These are phyloP conservation scores for Heteromeles arbutifolia DNA, from an alignment of 306 rosid species.

Conservation along the genomic window DNA sequence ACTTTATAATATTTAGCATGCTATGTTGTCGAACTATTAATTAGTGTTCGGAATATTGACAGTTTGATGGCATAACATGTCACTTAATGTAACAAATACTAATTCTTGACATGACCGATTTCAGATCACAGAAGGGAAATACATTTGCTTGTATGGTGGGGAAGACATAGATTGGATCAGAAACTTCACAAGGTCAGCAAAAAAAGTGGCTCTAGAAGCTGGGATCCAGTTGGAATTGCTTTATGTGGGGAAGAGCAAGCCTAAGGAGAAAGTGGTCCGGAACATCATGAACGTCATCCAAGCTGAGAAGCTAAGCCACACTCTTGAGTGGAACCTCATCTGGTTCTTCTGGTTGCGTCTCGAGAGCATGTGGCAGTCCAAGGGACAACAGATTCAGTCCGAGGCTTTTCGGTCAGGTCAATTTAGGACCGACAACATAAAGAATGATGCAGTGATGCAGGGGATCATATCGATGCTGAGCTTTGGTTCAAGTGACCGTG, in stretches of 20 bases:
- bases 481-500: slow-evolving; percentile 28
- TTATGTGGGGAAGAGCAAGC: slow-evolving; percentile 54
- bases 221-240: slow-evolving; percentile 40
- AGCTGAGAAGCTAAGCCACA: slow-evolving; percentile 28
- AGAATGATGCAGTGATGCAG: slow-evolving; percentile 16
- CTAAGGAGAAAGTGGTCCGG: slow-evolving; percentile 26
- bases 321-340: slow-evolving; percentile 27
- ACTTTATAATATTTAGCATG: background rate
- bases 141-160: slow-evolving; percentile 55
- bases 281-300: slow-evolving; percentile 2
- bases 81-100: background rate
- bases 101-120: background rate
- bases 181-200: slow-evolving; percentile 23
- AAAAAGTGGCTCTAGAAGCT: slow-evolving; percentile 1
- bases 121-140: slow-evolving; percentile 42
- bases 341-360: slow-evolving; percentile 65
- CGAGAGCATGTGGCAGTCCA: slow-evolving; percentile 11
- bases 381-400: background rate
- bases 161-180: slow-evolving; percentile 50
- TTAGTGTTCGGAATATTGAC: background rate
- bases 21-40: background rate
- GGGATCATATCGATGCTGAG: slow-evolving; percentile 28
- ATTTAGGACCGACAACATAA: background rate
- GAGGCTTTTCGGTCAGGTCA: background rate
- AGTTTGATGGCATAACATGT: background rate